A percentile compares a stretch with the other conserved stretches of the same genome.
Evolutionary conservation across 306 rosid genomes (phyloP).

Genomic region (Dryas alaskensis): DNA sequence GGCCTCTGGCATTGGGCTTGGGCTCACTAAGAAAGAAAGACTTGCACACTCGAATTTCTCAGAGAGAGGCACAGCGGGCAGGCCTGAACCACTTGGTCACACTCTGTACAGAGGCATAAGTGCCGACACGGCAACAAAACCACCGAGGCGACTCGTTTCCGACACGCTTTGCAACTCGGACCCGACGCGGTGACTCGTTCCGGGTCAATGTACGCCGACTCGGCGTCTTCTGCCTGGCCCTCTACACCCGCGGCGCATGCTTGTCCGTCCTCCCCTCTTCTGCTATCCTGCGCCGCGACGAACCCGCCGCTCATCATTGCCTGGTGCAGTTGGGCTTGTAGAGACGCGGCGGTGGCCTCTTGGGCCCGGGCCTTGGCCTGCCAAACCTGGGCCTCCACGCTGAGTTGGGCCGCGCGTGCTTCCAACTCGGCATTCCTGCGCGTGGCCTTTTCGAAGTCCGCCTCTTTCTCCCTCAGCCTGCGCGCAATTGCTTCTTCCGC

Average conservation of each 20-base stretch:
- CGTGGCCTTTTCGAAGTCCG: slow-evolving; percentile 60
- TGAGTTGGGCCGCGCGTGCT: slow-evolving; percentile 78
- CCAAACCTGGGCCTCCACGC: slow-evolving; percentile 75
- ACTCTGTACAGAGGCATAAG: slow-evolving; percentile 63
- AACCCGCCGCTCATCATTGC: slow-evolving; percentile 50
- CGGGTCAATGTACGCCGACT: slow-evolving; percentile 76
- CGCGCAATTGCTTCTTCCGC: slow-evolving; percentile 63
- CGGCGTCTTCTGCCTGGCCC: slow-evolving; percentile 79
- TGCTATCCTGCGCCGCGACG: slow-evolving; percentile 27
- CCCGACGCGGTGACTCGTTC: slow-evolving; percentile 42
- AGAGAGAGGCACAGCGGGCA: slow-evolving; percentile 72
- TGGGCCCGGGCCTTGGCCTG: slow-evolving; percentile 74
- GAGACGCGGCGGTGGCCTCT: slow-evolving; percentile 61
- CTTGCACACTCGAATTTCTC: slow-evolving; percentile 73
- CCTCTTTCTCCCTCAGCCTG: slow-evolving; percentile 62
- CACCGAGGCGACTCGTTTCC: slow-evolving; percentile 65
- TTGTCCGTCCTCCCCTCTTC: slow-evolving; percentile 34
- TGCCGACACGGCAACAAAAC: slow-evolving; percentile 85
- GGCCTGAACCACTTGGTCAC: slow-evolving; percentile 56
- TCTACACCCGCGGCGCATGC: slow-evolving; percentile 46
- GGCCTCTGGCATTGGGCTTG: slow-evolving; percentile 31
- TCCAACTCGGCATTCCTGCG: slow-evolving; percentile 72
- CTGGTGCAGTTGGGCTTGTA: slow-evolving; percentile 72
- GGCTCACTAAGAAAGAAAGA: slow-evolving; percentile 53
- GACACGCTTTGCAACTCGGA: slow-evolving; percentile 73